Evolutionary conservation across 306 rosid genomes (phyloP), one percentile per base, ranked within the genome.

Genomic region (Betula pendula): DNA sequence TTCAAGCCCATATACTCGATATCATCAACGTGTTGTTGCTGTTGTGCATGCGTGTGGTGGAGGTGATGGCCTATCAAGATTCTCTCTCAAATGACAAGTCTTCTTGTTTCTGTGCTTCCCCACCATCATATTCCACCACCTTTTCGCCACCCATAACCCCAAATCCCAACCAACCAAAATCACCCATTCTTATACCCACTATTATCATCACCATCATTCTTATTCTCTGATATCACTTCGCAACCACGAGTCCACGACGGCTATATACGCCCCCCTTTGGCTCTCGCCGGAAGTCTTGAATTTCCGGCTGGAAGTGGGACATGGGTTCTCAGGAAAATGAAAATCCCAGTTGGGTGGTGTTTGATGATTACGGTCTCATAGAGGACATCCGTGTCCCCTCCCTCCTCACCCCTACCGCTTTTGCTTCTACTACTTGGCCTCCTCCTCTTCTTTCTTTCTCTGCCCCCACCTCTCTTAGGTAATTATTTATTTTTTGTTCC

Each of bases 351-450:
- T 89, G 91, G 94, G 77, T 75, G 25, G 78, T 87, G 5, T 65
- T 65, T 33, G 70, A 65, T 62, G 96, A 93, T 81, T 90, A 85
- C 71, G 87, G 81, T 59, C 67, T 83, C 68, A 74, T 89, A 9
- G 96, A 84, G 38, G 84, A 82, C 87, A 82, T 88, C 87, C 77
- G 82, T 24, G 82, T 77, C 45, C 81, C 81, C 42, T 82, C 87
- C 0, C 29, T 67, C 25, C 82, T 85, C 48, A 85, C 86, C 42
- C 83, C 77, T 8, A 80, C 91, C 33, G 68, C 47, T 74, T 90
- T 86, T 80, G 40, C 70, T 65, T 65, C 70, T 38, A 38, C 70
- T 65, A 3, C 87, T 58, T 92, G 92, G 92, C 78, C 89, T 53
- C 68, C 81, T 44, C 35, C 68, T 77, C 35, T 35, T 73, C 22